phyloP scores from a whole-genome alignment of 768 basidiomycete species.

The Rhizopogon vesiculosus region DNA sequence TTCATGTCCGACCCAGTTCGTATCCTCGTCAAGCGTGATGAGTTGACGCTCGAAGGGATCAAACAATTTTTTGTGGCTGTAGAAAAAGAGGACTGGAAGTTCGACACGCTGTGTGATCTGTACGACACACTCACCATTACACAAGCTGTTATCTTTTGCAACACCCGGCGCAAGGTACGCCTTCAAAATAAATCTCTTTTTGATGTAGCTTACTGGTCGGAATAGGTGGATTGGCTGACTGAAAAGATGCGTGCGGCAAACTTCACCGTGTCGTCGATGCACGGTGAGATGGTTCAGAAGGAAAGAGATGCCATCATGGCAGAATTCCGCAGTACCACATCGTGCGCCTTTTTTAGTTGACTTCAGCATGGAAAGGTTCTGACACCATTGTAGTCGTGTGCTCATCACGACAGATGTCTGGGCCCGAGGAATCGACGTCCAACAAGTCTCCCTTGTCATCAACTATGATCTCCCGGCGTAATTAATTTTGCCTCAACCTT shows the following conservation, averaged over 20 bases:
- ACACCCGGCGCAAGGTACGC: constrained; percentile 89
- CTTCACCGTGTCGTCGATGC: constrained; percentile 96
- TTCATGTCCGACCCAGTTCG: constrained; percentile 99
- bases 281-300: constrained; percentile 94
- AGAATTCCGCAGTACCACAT: constrained; percentile 90
- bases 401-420: constrained; percentile 95
- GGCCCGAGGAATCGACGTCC: constrained; percentile 98
- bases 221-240: constrained; percentile 93
- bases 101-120: constrained; percentile 94
- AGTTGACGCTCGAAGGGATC: constrained; percentile 94
- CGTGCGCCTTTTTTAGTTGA: constrained; percentile 44
- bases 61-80: constrained; percentile 98
- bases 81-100: constrained; percentile 99
- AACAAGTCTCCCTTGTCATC: constrained; percentile 95
- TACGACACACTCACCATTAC: constrained; percentile 99
- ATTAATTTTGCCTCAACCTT: constrained; percentile 24
- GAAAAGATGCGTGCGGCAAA: constrained; percentile 99
- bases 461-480: constrained; percentile 96
- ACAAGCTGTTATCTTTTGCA: constrained; percentile 99
- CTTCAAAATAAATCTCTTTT: neutral
- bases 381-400: constrained; percentile 57
- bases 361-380: constrained; percentile 3
- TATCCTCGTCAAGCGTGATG: constrained; percentile 98
- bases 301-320: constrained; percentile 96
- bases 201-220: constrained; percentile 7